Percentiles rank a stretch among this genome's conserved stretches.
phyloP scores from a whole-genome alignment of 345 rosid genomes.

The Bruguiera gymnorhiza region DNA sequence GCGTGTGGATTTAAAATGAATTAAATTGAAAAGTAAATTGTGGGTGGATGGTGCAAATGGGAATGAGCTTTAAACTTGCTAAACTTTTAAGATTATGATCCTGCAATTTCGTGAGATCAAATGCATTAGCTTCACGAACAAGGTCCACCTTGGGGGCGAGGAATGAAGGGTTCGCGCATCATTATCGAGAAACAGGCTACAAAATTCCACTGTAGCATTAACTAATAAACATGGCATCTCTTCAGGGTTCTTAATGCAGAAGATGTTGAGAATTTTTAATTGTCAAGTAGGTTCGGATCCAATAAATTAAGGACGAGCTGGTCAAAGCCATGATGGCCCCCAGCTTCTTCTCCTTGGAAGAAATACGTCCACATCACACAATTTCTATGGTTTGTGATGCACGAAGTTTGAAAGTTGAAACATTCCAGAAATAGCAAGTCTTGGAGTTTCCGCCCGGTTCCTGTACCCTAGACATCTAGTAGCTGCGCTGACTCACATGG shows the following conservation, averaged over 20 bases:
- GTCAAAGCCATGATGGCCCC: constrained; percentile 38
- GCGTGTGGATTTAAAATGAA: no score
- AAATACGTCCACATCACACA: constrained; percentile 34
- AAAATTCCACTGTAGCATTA: neutral
- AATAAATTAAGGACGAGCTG: constrained; percentile 35
- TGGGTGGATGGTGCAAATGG: no score
- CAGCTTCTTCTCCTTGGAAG: constrained; percentile 20
- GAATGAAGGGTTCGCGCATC: constrained; percentile 18
- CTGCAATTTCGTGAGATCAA: neutral
- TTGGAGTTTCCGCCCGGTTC: constrained; percentile 25
- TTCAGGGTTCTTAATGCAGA: constrained; percentile 17
- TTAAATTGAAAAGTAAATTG: no score
- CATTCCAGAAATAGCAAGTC: constrained; percentile 57
- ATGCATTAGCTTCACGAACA: constrained; percentile 5
- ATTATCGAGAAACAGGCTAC: constrained; percentile 16
- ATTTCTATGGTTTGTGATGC: constrained; percentile 23
- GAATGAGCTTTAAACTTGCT: no score
- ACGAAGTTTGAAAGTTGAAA: constrained; percentile 9
- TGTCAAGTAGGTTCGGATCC: constrained; percentile 22
- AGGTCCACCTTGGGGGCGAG: constrained; percentile 17
- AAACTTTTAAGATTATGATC: no score
- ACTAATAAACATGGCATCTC: neutral
- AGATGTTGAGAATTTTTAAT: no score
- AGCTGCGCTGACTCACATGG: constrained; percentile 58
- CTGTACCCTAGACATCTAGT: constrained; percentile 51